These are phyloP conservation scores for Exserohilum turcica DNA, from an alignment of 2,329 filamentous ascomycete genomes.

Conservation along the genomic window DNA sequence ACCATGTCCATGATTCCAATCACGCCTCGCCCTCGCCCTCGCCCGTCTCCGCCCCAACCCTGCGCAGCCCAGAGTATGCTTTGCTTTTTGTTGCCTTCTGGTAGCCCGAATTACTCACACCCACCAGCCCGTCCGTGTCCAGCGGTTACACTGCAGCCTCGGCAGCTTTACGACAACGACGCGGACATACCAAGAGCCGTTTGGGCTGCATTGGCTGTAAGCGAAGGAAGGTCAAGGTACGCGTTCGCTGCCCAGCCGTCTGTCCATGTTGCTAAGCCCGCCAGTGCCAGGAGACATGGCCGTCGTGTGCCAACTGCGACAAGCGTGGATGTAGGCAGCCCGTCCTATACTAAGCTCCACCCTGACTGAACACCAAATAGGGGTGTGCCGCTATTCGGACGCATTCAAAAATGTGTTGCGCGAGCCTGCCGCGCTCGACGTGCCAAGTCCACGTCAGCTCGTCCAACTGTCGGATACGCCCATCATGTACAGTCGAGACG, in stretches of 20 bases:
- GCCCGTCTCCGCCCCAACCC: background rate
- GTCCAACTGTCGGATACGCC: conserved; percentile 24
- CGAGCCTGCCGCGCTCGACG: conserved; percentile 18
- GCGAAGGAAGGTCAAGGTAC: conserved; percentile 71
- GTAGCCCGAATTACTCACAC: background rate
- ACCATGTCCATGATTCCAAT: background rate
- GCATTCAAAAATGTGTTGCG: conserved; percentile 22
- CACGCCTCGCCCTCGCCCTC: background rate
- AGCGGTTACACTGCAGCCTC: background rate
- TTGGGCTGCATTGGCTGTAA: conserved; percentile 71
- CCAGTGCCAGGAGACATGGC: conserved; percentile 48
- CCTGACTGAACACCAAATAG: conserved; percentile 1
- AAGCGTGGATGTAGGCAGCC: conserved; percentile 30
- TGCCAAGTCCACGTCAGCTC: conserved; percentile 15
- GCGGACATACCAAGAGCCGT: conserved; percentile 68
- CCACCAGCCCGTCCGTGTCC: background rate
- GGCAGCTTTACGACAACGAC: conserved; percentile 20
- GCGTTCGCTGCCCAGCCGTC: background rate
- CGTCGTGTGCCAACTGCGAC: conserved; percentile 47
- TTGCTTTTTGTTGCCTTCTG: background rate
- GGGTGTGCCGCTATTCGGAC: conserved; percentile 41
- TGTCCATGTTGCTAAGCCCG: background rate
- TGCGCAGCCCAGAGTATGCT: conserved; percentile 3
- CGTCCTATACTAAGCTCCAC: background rate
- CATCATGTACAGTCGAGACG: conserved; percentile 48